These are phyloP conservation scores for Xylaria sp. DNA, from an alignment of 2,329 filamentous ascomycete genomes.

Conservation along the genomic window DNA sequence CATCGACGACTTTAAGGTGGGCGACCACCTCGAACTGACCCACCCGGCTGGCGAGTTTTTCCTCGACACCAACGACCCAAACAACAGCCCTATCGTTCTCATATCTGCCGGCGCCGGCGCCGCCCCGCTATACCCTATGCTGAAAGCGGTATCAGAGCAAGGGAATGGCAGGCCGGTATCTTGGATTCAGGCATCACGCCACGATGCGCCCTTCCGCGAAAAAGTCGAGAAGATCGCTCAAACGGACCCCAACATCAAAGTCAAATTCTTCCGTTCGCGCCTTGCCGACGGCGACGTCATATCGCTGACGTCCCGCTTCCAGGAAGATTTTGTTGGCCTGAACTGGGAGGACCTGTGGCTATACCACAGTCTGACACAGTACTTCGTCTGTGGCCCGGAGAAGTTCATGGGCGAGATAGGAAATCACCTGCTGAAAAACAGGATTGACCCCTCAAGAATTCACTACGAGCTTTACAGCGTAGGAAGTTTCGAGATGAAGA, in stretches of 20 bases:
- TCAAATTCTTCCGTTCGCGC: conserved; percentile 63
- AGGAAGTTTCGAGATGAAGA: conserved; percentile 45
- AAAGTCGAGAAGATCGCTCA: conserved; percentile 60
- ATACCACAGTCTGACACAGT: conserved; percentile 59
- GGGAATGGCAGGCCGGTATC: conserved; percentile 62
- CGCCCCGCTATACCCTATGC: conserved; percentile 69
- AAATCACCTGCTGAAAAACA: conserved; percentile 39
- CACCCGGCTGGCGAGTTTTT: conserved; percentile 74
- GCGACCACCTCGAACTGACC: conserved; percentile 72
- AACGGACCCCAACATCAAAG: conserved; percentile 51
- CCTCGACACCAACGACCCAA: conserved; percentile 58
- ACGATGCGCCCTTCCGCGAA: conserved; percentile 63
- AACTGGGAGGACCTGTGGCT: conserved; percentile 59
- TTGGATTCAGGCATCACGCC: conserved; percentile 69
- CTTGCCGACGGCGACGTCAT: conserved; percentile 59
- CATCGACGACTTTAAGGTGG: conserved; percentile 69
- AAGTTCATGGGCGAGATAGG: conserved; percentile 64
- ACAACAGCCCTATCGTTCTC: conserved; percentile 64
- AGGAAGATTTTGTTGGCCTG: conserved; percentile 61
- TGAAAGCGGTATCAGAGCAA: conserved; percentile 63
- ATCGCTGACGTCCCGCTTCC: conserved; percentile 58
- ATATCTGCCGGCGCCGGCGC: conserved; percentile 71
- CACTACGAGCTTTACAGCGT: conserved; percentile 47
- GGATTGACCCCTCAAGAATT: conserved; percentile 40
- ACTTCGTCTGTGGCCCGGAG: conserved; percentile 66